These are phyloP conservation scores for Forsythia viridissima DNA, from an alignment of 257 asterid species.

Conservation along the genomic window DNA sequence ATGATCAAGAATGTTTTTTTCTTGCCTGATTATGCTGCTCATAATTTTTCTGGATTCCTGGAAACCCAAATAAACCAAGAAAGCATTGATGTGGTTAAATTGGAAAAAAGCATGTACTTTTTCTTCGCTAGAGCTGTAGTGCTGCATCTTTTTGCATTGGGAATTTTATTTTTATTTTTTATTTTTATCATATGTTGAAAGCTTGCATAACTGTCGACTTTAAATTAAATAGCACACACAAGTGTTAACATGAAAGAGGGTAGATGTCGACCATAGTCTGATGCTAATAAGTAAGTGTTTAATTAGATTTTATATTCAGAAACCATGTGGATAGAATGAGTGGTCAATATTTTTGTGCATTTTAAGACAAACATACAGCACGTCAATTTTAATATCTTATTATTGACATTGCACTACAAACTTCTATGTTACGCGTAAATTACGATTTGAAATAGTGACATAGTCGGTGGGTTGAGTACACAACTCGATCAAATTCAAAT, in stretches of 20 bases:
- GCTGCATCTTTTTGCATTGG: not conserved
- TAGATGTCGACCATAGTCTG: not conserved
- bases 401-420: not conserved
- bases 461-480: too few species aligned
- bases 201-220: not conserved
- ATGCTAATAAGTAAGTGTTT: not conserved
- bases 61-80: not conserved
- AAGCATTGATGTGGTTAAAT: not conserved
- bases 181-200: not conserved
- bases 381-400: not conserved
- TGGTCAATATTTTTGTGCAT: not conserved
- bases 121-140: not conserved
- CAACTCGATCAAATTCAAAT: too few species aligned
- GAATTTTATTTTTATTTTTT: not conserved
- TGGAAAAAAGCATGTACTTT: too few species aligned
- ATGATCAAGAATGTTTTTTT: slow-evolving; percentile 17
- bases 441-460: too few species aligned
- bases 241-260: not conserved
- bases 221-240: too few species aligned
- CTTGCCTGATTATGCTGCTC: slow-evolving; percentile 16
- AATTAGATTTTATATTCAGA: too few species aligned
- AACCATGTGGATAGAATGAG: not conserved
- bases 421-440: not conserved
- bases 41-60: not conserved
- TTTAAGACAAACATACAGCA: not conserved